Evolutionary conservation across 2,329 filamentous ascomycete genomes (phyloP), one percentile per base, ranked within the genome.

Genomic region (Penicillium sp.): DNA sequence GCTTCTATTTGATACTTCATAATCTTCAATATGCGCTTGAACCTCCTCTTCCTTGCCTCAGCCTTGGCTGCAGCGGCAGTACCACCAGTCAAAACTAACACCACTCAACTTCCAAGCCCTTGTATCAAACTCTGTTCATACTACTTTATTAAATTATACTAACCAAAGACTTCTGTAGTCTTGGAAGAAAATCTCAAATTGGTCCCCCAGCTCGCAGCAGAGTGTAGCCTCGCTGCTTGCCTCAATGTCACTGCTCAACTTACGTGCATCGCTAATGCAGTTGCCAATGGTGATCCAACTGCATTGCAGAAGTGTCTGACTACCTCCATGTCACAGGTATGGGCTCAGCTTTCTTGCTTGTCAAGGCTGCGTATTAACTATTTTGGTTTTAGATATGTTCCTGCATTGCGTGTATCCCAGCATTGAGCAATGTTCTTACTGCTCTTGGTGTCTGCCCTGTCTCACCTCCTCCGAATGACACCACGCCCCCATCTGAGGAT

Each of bases 371-470:
- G 18, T 18, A 18, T 18, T 18, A 18, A 18, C 18, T 18, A 18
- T 18, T 18, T 29, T 34, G 4, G 13, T 6, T 6, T 36, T 10
- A 65, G 63, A 56, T 65, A 6, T 65, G 63, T 21, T 50, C 58
- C 10, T 65, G 62, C 34, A 57, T 55, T 5, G 62, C 58, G 21
- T 65, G 63, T 38, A 29, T 62, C 14, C 57, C 63, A 1, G 7
- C 13, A 3, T 5, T 62, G 4, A 42, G 39, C 18, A 57, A 47
- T 24, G 32, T 62, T 8, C 42, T 65, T 27, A 41, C 45, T 40
- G 41, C 53, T 13, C 50, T 64, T 4, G 60, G 62, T 8, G 16
- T 64, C 9, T 64, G 62, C n/a, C 43, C 53, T 9, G 48, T 55
- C 4, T 18, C 49, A 14, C 46, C 21, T 31, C 44, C 45, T 41